Evolutionary conservation across 2,329 filamentous ascomycete genomes (phyloP).

Genomic region (Monosporascus sp.): DNA sequence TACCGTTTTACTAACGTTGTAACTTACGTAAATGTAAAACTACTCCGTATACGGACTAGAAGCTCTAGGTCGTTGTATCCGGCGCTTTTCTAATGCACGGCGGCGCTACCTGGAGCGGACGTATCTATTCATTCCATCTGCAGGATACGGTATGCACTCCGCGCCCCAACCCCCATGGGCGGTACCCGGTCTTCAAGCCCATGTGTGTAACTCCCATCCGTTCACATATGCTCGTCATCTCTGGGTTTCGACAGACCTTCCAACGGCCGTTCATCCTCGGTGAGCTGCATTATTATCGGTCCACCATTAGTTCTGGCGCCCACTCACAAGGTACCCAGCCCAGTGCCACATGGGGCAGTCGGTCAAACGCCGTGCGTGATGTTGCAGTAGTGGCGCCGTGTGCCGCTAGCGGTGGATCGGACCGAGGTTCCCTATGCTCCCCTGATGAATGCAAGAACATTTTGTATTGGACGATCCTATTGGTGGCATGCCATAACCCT

Average conservation of each 20-base stretch:
- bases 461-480: conserved; percentile 13
- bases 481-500: conserved; percentile 13
- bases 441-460: conserved; percentile 8
- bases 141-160: neutral
- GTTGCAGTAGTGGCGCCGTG: neutral
- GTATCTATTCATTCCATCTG: neutral
- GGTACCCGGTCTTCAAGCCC: neutral
- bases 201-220: neutral
- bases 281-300: too few relatives aligned
- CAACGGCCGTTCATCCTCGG: too few relatives aligned
- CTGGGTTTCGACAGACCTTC: neutral
- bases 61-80: too few relatives aligned
- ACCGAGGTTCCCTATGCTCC: conserved; percentile 20
- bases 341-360: conserved; percentile 4
- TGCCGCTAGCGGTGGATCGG: conserved; percentile 14
- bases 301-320: too few relatives aligned
- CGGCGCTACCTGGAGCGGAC: neutral
- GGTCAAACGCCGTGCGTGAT: conserved; percentile 8
- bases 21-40: too few relatives aligned
- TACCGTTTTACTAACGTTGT: too few relatives aligned
- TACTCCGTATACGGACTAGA: too few relatives aligned
- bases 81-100: too few relatives aligned
- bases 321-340: neutral
- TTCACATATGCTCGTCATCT: neutral
- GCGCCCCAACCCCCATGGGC: neutral